These are phyloP conservation scores for Albophoma yamanashiensis DNA, from an alignment of 2,329 filamentous ascomycete genomes.

Conservation along the genomic window DNA sequence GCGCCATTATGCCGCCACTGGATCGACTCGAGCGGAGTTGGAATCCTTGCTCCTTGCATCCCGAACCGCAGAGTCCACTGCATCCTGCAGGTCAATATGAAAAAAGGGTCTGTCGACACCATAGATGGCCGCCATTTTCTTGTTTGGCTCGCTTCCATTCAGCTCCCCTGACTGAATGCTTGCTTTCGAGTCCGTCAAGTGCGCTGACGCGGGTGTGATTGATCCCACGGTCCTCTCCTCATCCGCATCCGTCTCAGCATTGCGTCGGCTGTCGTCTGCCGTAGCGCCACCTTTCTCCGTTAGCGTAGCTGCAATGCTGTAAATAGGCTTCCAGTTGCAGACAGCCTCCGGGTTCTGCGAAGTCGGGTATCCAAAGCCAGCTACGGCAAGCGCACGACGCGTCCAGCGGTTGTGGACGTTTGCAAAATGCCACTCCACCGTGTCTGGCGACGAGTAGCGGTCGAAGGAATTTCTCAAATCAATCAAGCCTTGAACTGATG, in stretches of 20 bases:
- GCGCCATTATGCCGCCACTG: not conserved
- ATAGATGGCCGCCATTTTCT: slow-evolving; percentile 17
- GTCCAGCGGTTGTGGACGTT: slow-evolving; percentile 46
- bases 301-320: slow-evolving; percentile 18
- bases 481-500: slow-evolving; percentile 44
- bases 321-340: slow-evolving; percentile 20
- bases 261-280: not conserved
- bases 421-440: slow-evolving; percentile 44
- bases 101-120: slow-evolving; percentile 36
- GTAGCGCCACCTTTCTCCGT: slow-evolving; percentile 6
- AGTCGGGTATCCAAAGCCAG: slow-evolving; percentile 41
- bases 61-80: slow-evolving; percentile 24
- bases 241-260: slow-evolving; percentile 3
- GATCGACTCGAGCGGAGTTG: not conserved
- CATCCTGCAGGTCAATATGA: slow-evolving; percentile 33
- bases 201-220: not conserved
- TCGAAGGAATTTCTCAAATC: slow-evolving; percentile 45
- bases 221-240: slow-evolving; percentile 4
- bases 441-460: slow-evolving; percentile 35
- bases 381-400: slow-evolving; percentile 41
- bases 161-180: not conserved
- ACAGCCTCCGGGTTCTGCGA: slow-evolving; percentile 15
- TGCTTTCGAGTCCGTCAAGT: not conserved
- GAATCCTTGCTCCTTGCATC: slow-evolving; percentile 14
- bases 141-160: not conserved